A percentile compares a stretch with the other conserved stretches of the same genome.
phyloP scores from a whole-genome alignment of 2,329 filamentous ascomycete genomes.

The Elsinoe ampelina region DNA sequence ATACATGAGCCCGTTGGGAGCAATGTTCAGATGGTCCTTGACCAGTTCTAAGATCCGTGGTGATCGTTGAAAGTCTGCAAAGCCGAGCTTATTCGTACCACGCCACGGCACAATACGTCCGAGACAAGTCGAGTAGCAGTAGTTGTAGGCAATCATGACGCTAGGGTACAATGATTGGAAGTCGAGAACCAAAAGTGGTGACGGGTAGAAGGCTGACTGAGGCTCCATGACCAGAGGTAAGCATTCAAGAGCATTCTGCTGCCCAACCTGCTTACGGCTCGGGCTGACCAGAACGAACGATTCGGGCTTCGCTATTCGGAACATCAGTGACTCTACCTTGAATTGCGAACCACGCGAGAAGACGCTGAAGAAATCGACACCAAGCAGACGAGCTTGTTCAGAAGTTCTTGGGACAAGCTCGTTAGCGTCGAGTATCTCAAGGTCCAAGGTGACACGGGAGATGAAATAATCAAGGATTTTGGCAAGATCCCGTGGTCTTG shows the following conservation, averaged over 20 bases:
- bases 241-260: conserved; percentile 90
- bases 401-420: conserved; percentile 82
- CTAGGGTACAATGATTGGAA: conserved; percentile 96
- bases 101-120: conserved; percentile 80
- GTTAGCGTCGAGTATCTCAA: conserved; percentile 86
- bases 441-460: conserved; percentile 64
- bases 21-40: conserved; percentile 78
- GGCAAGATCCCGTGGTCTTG: conserved; percentile 56
- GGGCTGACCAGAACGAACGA: conserved; percentile 87
- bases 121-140: conserved; percentile 95
- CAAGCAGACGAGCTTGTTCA: conserved; percentile 85
- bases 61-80: conserved; percentile 74
- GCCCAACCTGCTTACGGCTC: conserved; percentile 80
- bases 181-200: conserved; percentile 81
- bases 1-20: conserved; percentile 96
- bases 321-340: conserved; percentile 98
- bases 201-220: conserved; percentile 86
- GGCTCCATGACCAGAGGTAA: conserved; percentile 96
- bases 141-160: conserved; percentile 98
- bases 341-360: conserved; percentile 93
- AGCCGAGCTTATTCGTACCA: conserved; percentile 91
- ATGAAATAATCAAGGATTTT: conserved; percentile 73
- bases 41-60: conserved; percentile 66
- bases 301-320: conserved; percentile 93
- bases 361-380: conserved; percentile 94